Evolutionary conservation across 352 stramenopile species (phyloP), one percentile per base, ranked within the genome.

Genomic region (Globisporangium nodosum): DNA sequence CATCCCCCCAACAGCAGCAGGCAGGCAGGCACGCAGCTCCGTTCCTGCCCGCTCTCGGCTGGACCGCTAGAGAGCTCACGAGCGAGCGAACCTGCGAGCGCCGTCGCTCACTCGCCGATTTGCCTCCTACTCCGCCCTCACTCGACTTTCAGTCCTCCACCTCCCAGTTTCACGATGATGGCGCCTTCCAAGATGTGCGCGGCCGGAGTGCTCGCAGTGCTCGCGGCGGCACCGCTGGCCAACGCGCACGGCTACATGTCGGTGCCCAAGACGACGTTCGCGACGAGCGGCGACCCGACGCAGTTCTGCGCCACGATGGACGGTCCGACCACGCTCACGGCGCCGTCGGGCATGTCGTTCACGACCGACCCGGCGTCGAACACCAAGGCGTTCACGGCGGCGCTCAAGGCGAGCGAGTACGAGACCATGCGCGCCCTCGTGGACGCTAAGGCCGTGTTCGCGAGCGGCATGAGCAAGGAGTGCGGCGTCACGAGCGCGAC

Each of bases 191-290:
- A 27, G 24, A 27, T 27, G 24, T 27, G 24, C 24, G 24, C 24
- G 24, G 24, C 24, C 24, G 24, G 24, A 27, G 24, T 27, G 24
- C 24, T 27, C 24, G 24, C 24, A 27, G 24, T 27, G 24, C 24
- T 27, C 24, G 24, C 24, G 1, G 24, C 24, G 24, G 24, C 24
- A 1, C 24, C 24, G 24, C 24, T 27, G 24, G 63, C 56, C 1
- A 55, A 76, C 40, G 74, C 71, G 31, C 74, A 83, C 60, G 73
- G 75, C 64, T 68, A 33, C 31, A 56, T 51, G 51, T 53, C 58
- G 52, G 35, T 58, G 42, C 58, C 58, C 12, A 54, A 49, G 31
- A 9, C 31, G 1, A 64, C 52, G 52, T 64, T 62, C 37, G 35
- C 56, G 42, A 56, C 42, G 15, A 43, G 30, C 27, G 37, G 46